Evolutionary conservation across 2,329 filamentous ascomycete genomes (phyloP).

Genomic region (Dothidotthia symphoricarpi): DNA sequence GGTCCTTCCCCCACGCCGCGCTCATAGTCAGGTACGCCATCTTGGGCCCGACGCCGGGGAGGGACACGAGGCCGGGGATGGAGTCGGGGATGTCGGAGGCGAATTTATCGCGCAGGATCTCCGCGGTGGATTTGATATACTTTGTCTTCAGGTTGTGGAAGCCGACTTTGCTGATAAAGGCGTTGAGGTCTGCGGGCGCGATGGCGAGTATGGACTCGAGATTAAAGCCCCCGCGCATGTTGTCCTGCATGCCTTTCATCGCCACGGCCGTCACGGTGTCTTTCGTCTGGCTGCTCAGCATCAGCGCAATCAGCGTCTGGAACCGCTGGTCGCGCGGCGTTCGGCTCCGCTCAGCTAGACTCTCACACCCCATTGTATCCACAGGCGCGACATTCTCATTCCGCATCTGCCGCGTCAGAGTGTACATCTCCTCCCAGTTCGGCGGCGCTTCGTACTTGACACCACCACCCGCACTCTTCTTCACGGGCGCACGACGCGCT

Average conservation of each 20-base stretch:
- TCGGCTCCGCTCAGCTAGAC: constrained; percentile 59
- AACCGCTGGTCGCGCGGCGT: constrained; percentile 65
- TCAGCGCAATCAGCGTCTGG: constrained; percentile 81
- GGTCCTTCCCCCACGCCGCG: constrained; percentile 66
- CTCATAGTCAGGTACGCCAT: constrained; percentile 90
- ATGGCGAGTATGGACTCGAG: constrained; percentile 75
- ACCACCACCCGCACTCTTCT: constrained; percentile 32
- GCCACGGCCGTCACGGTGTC: constrained; percentile 85
- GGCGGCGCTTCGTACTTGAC: constrained; percentile 62
- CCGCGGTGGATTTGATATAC: constrained; percentile 72
- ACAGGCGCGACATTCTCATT: constrained; percentile 74
- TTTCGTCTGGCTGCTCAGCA: constrained; percentile 91
- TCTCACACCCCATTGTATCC: constrained; percentile 95
- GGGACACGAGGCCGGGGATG: constrained; percentile 68
- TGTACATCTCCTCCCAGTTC: constrained; percentile 83
- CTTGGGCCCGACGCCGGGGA: constrained; percentile 89
- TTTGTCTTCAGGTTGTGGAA: constrained; percentile 95
- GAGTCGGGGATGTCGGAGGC: constrained; percentile 76
- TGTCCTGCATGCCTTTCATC: constrained; percentile 74
- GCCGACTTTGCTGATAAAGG: constrained; percentile 78
- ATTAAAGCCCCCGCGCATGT: constrained; percentile 66
- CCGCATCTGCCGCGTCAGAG: constrained; percentile 73
- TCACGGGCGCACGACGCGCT: constrained; percentile 40
- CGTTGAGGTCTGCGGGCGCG: constrained; percentile 64
- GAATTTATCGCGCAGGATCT: constrained; percentile 69